Evolutionary conservation across 2,329 filamentous ascomycete species (phyloP), one percentile per base, ranked within the genome.

Genomic region (Gliomastix tumulicola): DNA sequence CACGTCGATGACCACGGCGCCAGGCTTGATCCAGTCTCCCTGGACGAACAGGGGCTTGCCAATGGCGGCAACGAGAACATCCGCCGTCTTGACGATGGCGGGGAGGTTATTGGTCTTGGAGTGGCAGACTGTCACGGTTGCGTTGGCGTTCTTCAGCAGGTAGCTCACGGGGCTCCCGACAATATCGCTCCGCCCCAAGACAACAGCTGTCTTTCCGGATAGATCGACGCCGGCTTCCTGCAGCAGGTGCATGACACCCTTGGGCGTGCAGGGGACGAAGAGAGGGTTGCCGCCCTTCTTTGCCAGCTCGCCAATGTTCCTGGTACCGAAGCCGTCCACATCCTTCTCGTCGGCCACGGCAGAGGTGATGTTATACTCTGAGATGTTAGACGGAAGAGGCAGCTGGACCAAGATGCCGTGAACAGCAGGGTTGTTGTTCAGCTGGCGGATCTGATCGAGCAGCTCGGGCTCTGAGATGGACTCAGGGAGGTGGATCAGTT

Each of bases 161-260:
- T 94, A 94, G 69, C 90, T 96, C 56, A 97, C 88, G 15, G 92
- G 92, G 60, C 88, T 94, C 47, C 92, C 92, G 22, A 98, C 92
- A 53, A 98, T 98, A 57, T 98, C 90, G 60, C 90, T 97, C 41
- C 92, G 79, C 34, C 92, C 92, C 34, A 98, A 71, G 13, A 98
- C 90, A 3, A 97, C 90, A 22, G 92, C 92, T 49, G 90, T 83
- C 73, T 97, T 97, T 49, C 92, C 92, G 37, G 75, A 76, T 37
- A 92, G 69, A 38, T 94, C 78, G 28, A 98, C 77, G 7, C 88
- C 89, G 16, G 83, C 79, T 59, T 92, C 86, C 56, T 87, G 65
- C 41, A 98, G 71, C 48, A 98, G 73, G 30, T 86, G 84, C 89
- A 98, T 97, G 54, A 96, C 86, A 54, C 92, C 92, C 68, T 96